Evolutionary conservation across 768 basidiomycete genomes (phyloP).

Genomic region (Lepiota subincarnata): DNA sequence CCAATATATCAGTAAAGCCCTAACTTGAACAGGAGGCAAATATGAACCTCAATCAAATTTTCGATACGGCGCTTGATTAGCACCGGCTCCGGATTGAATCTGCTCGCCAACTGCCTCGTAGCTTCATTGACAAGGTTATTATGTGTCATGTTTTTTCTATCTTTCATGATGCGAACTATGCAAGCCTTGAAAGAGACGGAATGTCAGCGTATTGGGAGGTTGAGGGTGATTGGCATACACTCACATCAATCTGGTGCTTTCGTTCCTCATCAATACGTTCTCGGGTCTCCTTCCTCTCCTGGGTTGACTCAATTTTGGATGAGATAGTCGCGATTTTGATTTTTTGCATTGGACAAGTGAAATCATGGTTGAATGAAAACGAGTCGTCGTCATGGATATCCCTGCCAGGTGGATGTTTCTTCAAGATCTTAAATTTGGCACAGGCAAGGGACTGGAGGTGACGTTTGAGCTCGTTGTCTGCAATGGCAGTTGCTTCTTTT

Average conservation of each 20-base stretch:
- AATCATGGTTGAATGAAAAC: constrained; percentile 87
- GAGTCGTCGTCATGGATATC: constrained; percentile 73
- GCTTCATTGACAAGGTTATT: constrained; percentile 90
- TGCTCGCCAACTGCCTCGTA: constrained; percentile 74
- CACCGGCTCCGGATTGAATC: constrained; percentile 84
- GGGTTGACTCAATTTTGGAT: constrained; percentile 78
- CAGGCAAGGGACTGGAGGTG: constrained; percentile 95
- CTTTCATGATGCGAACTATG: constrained; percentile 97
- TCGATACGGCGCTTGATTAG: constrained; percentile 94
- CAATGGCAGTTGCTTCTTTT: constrained; percentile 66
- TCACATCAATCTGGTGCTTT: constrained; percentile 82
- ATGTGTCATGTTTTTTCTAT: constrained; percentile 84
- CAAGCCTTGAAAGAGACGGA: constrained; percentile 63
- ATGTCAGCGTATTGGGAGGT: constrained; percentile 3
- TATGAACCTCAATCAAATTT: constrained; percentile 81
- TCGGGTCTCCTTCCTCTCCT: constrained; percentile 88
- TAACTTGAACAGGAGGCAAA: not conserved
- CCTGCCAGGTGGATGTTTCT: constrained; percentile 84
- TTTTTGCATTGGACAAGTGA: constrained; percentile 76
- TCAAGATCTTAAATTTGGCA: constrained; percentile 88
- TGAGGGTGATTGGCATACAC: constrained; percentile 22
- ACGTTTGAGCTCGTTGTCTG: constrained; percentile 78
- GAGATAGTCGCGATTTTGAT: constrained; percentile 93
- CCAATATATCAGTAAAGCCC: constrained; percentile 1
- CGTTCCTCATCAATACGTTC: constrained; percentile 91